A percentile compares a stretch with the other conserved stretches of the same genome.
phyloP scores from a whole-genome alignment of 305 asterid genomes.

The Lippia alba region DNA sequence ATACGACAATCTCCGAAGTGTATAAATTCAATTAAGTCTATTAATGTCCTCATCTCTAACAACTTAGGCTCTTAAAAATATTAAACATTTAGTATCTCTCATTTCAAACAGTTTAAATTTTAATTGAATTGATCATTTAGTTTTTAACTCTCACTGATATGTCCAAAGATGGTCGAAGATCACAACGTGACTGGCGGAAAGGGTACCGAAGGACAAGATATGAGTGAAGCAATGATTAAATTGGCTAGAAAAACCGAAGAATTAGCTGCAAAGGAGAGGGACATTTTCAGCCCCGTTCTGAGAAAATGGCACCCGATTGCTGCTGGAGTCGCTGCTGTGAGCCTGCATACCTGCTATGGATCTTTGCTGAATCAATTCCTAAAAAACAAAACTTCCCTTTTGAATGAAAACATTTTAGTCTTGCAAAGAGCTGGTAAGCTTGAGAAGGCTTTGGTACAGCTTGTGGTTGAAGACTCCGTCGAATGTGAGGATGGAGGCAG shows the following conservation, averaged over 20 bases:
- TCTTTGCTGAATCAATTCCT: constrained; percentile 66
- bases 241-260: constrained; percentile 68
- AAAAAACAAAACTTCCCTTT: constrained; percentile 46
- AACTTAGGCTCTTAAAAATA: no score
- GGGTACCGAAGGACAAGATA: constrained; percentile 49
- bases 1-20: no score
- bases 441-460: constrained; percentile 67
- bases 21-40: no score
- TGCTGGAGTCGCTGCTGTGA: constrained; percentile 78
- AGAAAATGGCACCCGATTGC: constrained; percentile 89
- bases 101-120: neutral
- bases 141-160: neutral
- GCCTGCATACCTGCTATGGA: constrained; percentile 78
- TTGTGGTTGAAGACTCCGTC: constrained; percentile 77
- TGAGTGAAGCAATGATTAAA: constrained; percentile 57
- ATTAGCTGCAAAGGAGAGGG: constrained; percentile 68
- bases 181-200: constrained; percentile 39
- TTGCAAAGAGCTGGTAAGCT: constrained; percentile 83
- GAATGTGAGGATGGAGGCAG: constrained; percentile 96
- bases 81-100: no score
- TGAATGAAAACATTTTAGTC: constrained; percentile 59
- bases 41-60: no score
- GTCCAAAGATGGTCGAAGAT: constrained; percentile 61
- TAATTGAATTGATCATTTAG: neutral
- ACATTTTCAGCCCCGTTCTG: constrained; percentile 61